A percentile compares a stretch with the other conserved stretches of the same genome.
Conservation (phyloP, 768 basidiomycete genomes). For the Trichaptum fuscoviolaceum region DNA sequence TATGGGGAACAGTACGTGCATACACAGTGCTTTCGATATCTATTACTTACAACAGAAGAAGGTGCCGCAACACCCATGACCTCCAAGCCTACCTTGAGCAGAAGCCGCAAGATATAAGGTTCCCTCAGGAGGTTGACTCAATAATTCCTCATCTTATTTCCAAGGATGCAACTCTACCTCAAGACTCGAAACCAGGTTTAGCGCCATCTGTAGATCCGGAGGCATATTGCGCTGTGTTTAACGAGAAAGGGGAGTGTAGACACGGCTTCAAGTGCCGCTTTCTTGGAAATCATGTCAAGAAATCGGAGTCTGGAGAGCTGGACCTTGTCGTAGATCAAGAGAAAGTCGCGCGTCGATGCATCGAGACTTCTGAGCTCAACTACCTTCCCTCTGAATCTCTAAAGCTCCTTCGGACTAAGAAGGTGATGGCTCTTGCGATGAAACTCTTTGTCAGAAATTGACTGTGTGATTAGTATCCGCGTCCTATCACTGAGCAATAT, state of each 20-base stretch:
- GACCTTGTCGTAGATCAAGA: constrained; percentile 50
- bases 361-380: constrained; percentile 61
- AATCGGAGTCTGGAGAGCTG: constrained; percentile 39
- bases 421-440: constrained; percentile 37
- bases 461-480: constrained; percentile 46
- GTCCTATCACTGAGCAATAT: constrained; percentile 60
- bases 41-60: constrained; percentile 20
- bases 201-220: constrained; percentile 40
- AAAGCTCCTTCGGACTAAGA: constrained; percentile 59
- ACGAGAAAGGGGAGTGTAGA: constrained; percentile 68
- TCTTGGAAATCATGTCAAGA: constrained; percentile 67
- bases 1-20: constrained; percentile 56
- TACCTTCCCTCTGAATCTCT: constrained; percentile 53
- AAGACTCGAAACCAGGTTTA: constrained; percentile 21
- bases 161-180: constrained; percentile 11
- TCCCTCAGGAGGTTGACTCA: constrained; percentile 43
- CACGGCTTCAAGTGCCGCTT: constrained; percentile 91
- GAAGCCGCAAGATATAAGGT: constrained; percentile 69
- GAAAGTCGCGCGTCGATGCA: constrained; percentile 44
- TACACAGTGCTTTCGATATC: background rate
- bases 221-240: constrained; percentile 62
- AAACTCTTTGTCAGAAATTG: constrained; percentile 1
- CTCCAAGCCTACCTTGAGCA: constrained; percentile 66
- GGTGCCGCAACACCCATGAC: constrained; percentile 81
- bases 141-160: constrained; percentile 49